phyloP scores from a whole-genome alignment of 352 stramenopile genomes.

The Blastocystis sp. region DNA sequence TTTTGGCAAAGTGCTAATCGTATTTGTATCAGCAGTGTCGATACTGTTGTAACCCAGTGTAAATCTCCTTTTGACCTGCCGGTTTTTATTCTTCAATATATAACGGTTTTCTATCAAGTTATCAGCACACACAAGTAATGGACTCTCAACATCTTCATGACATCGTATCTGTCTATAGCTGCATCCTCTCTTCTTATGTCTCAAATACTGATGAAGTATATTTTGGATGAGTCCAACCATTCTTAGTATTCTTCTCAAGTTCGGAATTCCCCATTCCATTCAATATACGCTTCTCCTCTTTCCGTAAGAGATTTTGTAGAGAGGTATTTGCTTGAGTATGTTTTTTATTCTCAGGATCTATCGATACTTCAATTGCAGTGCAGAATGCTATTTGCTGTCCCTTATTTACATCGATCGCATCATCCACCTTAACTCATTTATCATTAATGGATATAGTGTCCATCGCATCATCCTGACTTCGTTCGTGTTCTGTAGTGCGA shows the following conservation, averaged over 20 bases:
- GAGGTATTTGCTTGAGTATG: neutral
- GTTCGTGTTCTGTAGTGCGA: constrained; percentile 1
- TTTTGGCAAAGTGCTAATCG: too few species aligned
- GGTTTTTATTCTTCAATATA: neutral
- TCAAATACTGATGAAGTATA: constrained; percentile 20
- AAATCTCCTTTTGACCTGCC: neutral
- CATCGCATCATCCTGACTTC: constrained; percentile 92
- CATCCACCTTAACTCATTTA: constrained; percentile 88
- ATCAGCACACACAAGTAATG: neutral
- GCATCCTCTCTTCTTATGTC: constrained; percentile 24
- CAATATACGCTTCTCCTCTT: neutral
- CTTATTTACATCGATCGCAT: constrained; percentile 98
- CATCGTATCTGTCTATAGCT: constrained; percentile 5
- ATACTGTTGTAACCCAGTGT: too few species aligned
- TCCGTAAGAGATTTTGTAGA: constrained; percentile 26
- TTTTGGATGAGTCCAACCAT: neutral
- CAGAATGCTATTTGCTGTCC: constrained; percentile 93
- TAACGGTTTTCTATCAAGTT: neutral
- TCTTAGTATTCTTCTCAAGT: constrained; percentile 39
- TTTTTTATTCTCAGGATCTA: constrained; percentile 73
- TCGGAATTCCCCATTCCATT: constrained; percentile 32
- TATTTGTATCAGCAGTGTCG: too few species aligned
- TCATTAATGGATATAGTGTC: constrained; percentile 91
- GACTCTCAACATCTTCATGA: constrained; percentile 37
- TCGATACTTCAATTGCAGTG: constrained; percentile 93